phyloP scores from a whole-genome alignment of 2,329 filamentous ascomycete genomes.

The Aspergillus calidoustus region DNA sequence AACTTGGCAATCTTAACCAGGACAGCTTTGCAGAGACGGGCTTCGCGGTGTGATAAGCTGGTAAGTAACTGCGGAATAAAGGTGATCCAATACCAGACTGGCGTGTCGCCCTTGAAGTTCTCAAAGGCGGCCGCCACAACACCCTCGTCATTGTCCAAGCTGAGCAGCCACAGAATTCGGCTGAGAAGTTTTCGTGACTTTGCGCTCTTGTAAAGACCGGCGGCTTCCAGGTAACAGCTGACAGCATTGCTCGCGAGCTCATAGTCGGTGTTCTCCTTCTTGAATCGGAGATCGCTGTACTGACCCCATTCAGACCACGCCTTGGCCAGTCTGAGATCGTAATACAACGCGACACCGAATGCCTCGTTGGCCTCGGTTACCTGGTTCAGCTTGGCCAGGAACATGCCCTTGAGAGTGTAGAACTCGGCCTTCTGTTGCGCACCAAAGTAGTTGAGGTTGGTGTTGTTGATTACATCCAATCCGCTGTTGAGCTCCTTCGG shows the following conservation, averaged over 20 bases:
- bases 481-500: conserved; percentile 88
- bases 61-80: conserved; percentile 97
- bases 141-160: conserved; percentile 85
- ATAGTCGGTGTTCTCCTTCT: conserved; percentile 81
- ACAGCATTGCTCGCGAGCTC: conserved; percentile 87
- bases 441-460: conserved; percentile 98
- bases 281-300: conserved; percentile 96
- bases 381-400: conserved; percentile 89
- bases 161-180: conserved; percentile 92
- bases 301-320: conserved; percentile 99
- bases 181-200: conserved; percentile 94
- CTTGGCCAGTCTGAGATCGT: conserved; percentile 92
- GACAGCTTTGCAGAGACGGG: conserved; percentile 81
- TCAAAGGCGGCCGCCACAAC: conserved; percentile 86
- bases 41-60: conserved; percentile 89
- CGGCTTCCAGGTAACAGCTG: conserved; percentile 94
- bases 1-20: conserved; percentile 92
- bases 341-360: conserved; percentile 93
- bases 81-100: conserved; percentile 99
- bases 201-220: conserved; percentile 93
- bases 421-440: conserved; percentile 97
- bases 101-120: conserved; percentile 95
- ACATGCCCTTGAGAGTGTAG: conserved; percentile 99
- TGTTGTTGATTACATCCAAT: conserved; percentile 98
- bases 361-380: conserved; percentile 91